Conservation (phyloP, 2,329 filamentous ascomycete genomes). For the Apiospora arundinis region DNA sequence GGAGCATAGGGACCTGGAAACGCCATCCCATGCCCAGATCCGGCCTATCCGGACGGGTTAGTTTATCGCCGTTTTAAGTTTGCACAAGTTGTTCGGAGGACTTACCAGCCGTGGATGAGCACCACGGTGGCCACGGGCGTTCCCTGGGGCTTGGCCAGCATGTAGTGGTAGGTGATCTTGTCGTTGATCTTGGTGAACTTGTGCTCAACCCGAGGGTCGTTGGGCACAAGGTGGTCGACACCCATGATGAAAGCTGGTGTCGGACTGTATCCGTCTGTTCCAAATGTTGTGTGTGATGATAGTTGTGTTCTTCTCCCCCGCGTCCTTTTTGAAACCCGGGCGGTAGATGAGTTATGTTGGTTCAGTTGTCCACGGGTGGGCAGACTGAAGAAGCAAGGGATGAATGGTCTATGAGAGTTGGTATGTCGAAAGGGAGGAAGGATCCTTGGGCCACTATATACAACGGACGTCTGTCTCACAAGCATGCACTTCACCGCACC, state of each 20-base stretch:
- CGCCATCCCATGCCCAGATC: slow-evolving; percentile 30
- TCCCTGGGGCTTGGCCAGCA: slow-evolving; percentile 24
- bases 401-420: not conserved
- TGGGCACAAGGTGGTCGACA: slow-evolving; percentile 59
- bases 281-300: not conserved
- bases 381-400: not conserved
- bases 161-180: slow-evolving; percentile 48
- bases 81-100: not conserved
- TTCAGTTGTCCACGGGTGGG: not conserved
- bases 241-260: not conserved
- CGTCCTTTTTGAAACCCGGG: not conserved
- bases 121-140: slow-evolving; percentile 28
- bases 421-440: not conserved
- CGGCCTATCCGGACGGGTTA: slow-evolving; percentile 20
- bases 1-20: slow-evolving; percentile 42
- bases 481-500: not conserved
- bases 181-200: slow-evolving; percentile 69
- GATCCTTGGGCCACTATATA: not conserved
- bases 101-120: slow-evolving; percentile 30
- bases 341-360: not conserved
- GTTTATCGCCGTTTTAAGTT: not conserved
- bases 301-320: not conserved
- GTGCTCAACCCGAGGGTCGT: slow-evolving; percentile 71
- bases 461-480: not conserved
- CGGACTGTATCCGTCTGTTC: not conserved